These are phyloP conservation scores for Ceratocystis cacaofunesta DNA, from an alignment of 2,329 filamentous ascomycete genomes.

Conservation along the genomic window DNA sequence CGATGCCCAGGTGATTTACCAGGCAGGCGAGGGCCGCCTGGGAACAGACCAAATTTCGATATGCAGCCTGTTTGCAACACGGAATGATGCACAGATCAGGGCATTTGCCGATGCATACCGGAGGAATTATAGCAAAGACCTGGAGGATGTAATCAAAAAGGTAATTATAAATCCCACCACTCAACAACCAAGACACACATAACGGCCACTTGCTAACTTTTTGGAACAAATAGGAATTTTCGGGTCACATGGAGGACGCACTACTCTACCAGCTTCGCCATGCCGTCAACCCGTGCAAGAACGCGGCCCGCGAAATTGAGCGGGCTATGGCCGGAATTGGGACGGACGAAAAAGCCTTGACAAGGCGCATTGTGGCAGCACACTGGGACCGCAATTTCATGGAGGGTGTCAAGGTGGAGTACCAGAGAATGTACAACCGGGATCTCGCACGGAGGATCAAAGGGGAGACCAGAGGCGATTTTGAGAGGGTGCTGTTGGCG, in stretches of 20 bases:
- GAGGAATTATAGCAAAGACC: conserved; percentile 51
- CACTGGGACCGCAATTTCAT: conserved; percentile 73
- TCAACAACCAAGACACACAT: no score
- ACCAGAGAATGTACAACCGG: conserved; percentile 52
- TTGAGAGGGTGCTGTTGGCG: conserved; percentile 62
- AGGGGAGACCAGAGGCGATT: conserved; percentile 76
- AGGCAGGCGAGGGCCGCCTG: conserved; percentile 56
- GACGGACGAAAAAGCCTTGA: conserved; percentile 70
- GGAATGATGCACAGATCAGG: conserved; percentile 70
- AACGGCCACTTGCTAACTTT: not conserved
- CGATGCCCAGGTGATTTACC: conserved; percentile 63
- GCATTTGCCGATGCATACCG: conserved; percentile 66
- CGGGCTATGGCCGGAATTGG: conserved; percentile 74
- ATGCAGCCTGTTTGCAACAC: conserved; percentile 59
- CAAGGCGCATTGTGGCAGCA: conserved; percentile 59
- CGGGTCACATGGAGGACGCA: conserved; percentile 80
- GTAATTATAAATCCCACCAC: conserved; percentile 26
- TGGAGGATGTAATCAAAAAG: conserved; percentile 61
- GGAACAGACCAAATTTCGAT: conserved; percentile 64
- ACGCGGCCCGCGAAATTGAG: conserved; percentile 71
- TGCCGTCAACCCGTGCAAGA: conserved; percentile 66
- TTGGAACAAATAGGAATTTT: conserved; percentile 50
- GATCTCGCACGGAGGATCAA: conserved; percentile 56
- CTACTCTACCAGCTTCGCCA: conserved; percentile 64
- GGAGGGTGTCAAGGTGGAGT: conserved; percentile 65